These are phyloP conservation scores for Colletotrichum lindemuthianum DNA, from an alignment of 2,329 filamentous ascomycete genomes.

Conservation along the genomic window DNA sequence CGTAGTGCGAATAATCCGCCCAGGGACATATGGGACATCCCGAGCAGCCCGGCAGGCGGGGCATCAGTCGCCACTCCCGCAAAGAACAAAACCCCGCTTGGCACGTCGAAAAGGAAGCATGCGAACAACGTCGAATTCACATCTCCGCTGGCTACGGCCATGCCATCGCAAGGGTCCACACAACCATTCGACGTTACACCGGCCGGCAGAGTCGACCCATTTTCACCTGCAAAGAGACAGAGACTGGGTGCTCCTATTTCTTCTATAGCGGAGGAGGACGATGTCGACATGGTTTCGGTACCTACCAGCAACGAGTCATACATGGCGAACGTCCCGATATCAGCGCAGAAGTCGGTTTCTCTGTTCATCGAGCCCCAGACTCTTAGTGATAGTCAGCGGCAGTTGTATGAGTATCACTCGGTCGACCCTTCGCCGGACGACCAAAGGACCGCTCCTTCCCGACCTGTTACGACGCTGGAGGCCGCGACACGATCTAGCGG, in stretches of 20 bases:
- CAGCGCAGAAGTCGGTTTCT: constrained; percentile 36
- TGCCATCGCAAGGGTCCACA: constrained; percentile 22
- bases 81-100: constrained; percentile 2
- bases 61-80: constrained; percentile 37
- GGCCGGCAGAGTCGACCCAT: constrained; percentile 4
- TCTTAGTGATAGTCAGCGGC: constrained; percentile 50
- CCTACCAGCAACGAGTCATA: constrained; percentile 30
- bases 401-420: constrained; percentile 50
- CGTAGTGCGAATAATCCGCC: constrained; percentile 36
- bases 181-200: constrained; percentile 30
- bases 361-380: constrained; percentile 47
- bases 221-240: constrained; percentile 1
- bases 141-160: constrained; percentile 10
- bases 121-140: constrained; percentile 19
- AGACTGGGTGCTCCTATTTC: not conserved
- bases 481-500: constrained; percentile 41
- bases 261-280: constrained; percentile 28
- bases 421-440: constrained; percentile 39
- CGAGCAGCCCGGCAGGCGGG: constrained; percentile 48
- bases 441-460: constrained; percentile 14
- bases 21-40: constrained; percentile 56
- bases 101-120: constrained; percentile 26
- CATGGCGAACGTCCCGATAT: constrained; percentile 16
- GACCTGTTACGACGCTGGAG: constrained; percentile 23
- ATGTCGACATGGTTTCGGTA: constrained; percentile 38